These are phyloP conservation scores for Pyrus bretschneideri DNA, from an alignment of 306 rosid species.

Conservation along the genomic window DNA sequence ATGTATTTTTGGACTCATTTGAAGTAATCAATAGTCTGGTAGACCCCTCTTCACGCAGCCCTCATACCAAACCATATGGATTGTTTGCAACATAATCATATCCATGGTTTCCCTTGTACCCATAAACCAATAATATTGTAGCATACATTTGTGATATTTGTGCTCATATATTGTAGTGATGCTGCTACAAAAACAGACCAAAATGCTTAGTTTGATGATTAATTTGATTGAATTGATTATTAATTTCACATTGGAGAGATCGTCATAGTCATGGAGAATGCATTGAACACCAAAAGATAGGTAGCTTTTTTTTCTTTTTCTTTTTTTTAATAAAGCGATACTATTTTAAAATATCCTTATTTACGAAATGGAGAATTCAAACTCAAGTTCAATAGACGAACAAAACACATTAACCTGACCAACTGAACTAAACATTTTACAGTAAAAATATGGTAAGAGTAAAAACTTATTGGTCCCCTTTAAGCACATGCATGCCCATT, in stretches of 20 bases:
- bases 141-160: background rate
- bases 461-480: background rate
- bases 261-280: background rate
- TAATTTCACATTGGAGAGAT: background rate
- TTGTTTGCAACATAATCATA: slow-evolving; percentile 13
- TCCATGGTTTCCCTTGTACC: slow-evolving; percentile 9
- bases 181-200: slow-evolving; percentile 5
- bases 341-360: too few species aligned
- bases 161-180: background rate
- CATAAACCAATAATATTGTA: background rate
- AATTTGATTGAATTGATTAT: background rate
- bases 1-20: background rate
- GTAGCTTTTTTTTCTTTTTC: too few species aligned
- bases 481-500: background rate
- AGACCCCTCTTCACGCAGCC: slow-evolving; percentile 20
- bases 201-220: background rate
- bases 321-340: background rate
- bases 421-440: too few species aligned
- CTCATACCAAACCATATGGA: slow-evolving; percentile 5
- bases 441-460: too few species aligned
- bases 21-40: slow-evolving; percentile 20
- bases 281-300: background rate
- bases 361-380: too few species aligned
- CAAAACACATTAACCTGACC: background rate
- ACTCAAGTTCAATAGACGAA: background rate